Percentiles rank a stretch among this genome's conserved stretches.
Evolutionary conservation across 2,329 filamentous ascomycete species (phyloP).

Genomic region (Exophiala mesophila): DNA sequence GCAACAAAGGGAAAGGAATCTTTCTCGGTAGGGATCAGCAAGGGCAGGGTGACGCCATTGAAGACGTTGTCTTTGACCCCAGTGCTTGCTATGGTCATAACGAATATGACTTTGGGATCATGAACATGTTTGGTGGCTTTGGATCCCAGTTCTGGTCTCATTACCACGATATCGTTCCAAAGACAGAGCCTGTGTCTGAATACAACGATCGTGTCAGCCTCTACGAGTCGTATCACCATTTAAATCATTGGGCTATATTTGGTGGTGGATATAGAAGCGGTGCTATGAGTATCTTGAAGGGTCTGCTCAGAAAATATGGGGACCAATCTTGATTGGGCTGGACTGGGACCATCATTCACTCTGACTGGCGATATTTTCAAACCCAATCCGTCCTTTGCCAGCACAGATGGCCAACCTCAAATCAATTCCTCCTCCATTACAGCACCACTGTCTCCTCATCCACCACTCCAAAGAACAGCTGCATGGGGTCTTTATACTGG

Average conservation of each 20-base stretch:
- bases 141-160: constrained; percentile 65
- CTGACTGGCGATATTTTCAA: no score
- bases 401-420: no score
- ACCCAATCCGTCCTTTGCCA: no score
- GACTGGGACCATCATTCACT: no score
- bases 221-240: constrained; percentile 86
- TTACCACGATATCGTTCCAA: constrained; percentile 70
- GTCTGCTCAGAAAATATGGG: constrained; percentile 67
- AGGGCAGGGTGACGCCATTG: constrained; percentile 34
- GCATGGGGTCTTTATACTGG: constrained; percentile 37
- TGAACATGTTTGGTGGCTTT: constrained; percentile 95
- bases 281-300: constrained; percentile 74
- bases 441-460: constrained; percentile 1
- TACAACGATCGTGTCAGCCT: constrained; percentile 76
- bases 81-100: constrained; percentile 77
- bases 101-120: constrained; percentile 89
- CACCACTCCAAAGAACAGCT: constrained; percentile 34
- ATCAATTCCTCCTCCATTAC: neutral
- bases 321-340: constrained; percentile 6
- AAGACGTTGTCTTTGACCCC: constrained; percentile 79
- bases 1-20: constrained; percentile 66
- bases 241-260: constrained; percentile 85
- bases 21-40: constrained; percentile 48
- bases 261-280: constrained; percentile 71
- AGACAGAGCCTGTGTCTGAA: constrained; percentile 73